Base-by-base conservation (phyloP, 2,329 filamentous ascomycete genomes). In the Aureobasidium melanogenum region DNA sequence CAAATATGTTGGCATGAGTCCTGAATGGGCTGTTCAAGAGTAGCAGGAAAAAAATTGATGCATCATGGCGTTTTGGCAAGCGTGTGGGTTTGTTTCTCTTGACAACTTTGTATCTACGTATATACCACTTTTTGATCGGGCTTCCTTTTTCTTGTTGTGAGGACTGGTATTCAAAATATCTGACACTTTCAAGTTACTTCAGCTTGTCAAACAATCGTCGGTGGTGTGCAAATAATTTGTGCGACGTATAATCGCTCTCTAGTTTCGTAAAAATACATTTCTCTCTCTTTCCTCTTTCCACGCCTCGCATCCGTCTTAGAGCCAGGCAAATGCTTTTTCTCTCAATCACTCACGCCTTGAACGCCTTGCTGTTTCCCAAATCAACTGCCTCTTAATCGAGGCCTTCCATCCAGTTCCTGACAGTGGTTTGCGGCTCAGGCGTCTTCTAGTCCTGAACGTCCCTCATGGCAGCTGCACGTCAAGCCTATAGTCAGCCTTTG, bases 1-100 rank as follows among this genome's bases (percentile, higher is more conserved):
- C 82, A 96, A 97, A 77, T 94, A 89, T 70, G 90, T 88, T 22
- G 90, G 92, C 58, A 90, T 88, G 81, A 86, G 85, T 69, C 95
- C 60, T 22, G 62, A 63, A n/a, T 65, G 63, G 63, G 46, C 60
- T 17, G 56, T 59, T 12, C 32, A 48, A 44, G 38, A 26, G 19
- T 17, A 50, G 2, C 24, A 7, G 19, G 2, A 15, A 10, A 8
- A 19, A 10, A 15, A 28, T 19, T 44, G 26, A 44, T 56, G 52
- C 52, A 44, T 43, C 17, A 4, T 12, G 52, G 52, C 52, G 52
- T 56, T n/a, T n/a, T 47, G 44, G 44, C 44, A 12, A 43, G 26
- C 38, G 38, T 43, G 17, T 22, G 38, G 24, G 15, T 8, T 32
- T 38, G 10, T 32, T 10, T 39, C 22, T 28, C 24, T n/a, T 39